Evolutionary conservation across 2,329 filamentous ascomycete species (phyloP).

Genomic region (Botrytis deweyae): DNA sequence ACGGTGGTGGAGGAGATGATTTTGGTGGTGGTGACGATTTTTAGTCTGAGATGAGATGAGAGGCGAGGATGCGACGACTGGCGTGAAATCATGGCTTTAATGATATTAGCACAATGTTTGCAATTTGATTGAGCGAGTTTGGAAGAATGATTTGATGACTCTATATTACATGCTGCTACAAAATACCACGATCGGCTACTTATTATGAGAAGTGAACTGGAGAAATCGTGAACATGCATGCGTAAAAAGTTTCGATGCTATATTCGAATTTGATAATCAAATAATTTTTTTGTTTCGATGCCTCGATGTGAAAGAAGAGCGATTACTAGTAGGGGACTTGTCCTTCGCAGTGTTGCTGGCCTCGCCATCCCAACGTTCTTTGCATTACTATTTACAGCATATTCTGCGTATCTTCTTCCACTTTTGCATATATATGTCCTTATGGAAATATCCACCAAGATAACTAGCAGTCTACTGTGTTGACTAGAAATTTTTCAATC

Average conservation of each 20-base stretch:
- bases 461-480: not conserved
- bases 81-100: not conserved
- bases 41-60: slow-evolving; percentile 41
- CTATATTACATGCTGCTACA: not conserved
- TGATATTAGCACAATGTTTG: not conserved
- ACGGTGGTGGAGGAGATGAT: slow-evolving; percentile 29
- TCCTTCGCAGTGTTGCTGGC: not conserved
- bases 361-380: not conserved
- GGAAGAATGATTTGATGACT: not conserved
- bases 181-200: not conserved
- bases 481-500: not conserved
- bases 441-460: not conserved
- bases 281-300: not conserved
- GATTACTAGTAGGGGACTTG: not conserved
- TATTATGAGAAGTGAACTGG: not conserved
- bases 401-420: not conserved
- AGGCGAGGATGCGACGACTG: slow-evolving; percentile 39
- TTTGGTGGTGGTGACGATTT: slow-evolving; percentile 24
- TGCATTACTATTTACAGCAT: not conserved
- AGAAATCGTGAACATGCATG: not conserved
- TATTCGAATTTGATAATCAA: not conserved
- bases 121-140: not conserved
- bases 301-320: not conserved
- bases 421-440: not conserved
- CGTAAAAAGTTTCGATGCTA: not conserved